These are phyloP conservation scores for Geum urbanum DNA, from an alignment of 306 rosid species.

Conservation along the genomic window DNA sequence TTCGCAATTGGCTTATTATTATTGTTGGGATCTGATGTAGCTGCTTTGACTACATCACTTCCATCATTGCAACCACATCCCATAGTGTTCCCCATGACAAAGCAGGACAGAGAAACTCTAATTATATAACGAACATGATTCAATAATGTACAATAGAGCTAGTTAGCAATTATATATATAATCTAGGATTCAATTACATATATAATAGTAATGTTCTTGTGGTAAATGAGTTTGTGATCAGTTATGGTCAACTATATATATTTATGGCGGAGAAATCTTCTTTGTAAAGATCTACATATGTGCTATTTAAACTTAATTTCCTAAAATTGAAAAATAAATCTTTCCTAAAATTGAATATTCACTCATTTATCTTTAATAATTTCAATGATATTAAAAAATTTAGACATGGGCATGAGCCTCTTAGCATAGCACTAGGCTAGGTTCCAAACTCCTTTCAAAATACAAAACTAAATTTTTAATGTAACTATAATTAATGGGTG, in stretches of 20 bases:
- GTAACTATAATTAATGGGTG: neutral
- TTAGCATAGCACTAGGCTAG: too few species aligned
- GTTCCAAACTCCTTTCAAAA: neutral
- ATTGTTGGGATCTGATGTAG: neutral
- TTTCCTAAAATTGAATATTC: neutral
- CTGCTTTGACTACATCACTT: neutral
- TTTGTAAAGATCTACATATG: neutral
- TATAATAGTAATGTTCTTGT: too few species aligned
- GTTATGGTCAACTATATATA: too few species aligned
- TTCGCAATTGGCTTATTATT: neutral
- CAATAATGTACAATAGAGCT: neutral
- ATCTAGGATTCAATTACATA: too few species aligned
- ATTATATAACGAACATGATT: neutral
- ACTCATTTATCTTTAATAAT: neutral
- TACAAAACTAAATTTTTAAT: neutral
- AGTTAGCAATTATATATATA: too few species aligned
- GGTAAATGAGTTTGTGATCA: too few species aligned
- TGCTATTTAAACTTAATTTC: too few species aligned
- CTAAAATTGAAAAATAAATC: too few species aligned
- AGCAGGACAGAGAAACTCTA: neutral
- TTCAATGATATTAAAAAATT: too few species aligned
- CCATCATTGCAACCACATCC: constrained; percentile 13
- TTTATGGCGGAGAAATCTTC: neutral
- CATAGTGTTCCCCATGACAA: constrained; percentile 6
- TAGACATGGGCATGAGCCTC: too few species aligned